Evolutionary conservation across 2,329 filamentous ascomycete species (phyloP), one percentile per base, ranked within the genome.

Genomic region (Calonectria pteridis): DNA sequence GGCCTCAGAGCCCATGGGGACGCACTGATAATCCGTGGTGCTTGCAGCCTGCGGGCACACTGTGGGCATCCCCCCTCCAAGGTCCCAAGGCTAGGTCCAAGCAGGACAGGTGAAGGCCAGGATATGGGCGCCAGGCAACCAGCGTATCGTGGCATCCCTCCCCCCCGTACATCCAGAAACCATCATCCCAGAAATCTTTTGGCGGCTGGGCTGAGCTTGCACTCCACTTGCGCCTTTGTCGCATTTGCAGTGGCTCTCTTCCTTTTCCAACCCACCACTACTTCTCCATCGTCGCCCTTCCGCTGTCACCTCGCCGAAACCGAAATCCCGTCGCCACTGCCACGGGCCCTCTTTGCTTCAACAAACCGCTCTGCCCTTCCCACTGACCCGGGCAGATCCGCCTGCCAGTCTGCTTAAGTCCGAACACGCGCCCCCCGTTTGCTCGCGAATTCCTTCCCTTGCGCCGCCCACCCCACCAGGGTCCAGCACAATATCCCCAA

Each of bases 101-200:
- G 23, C 33, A 67, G n/a, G 33, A 31, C 50, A 33, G 46, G 20
- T 26, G 37, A 55, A 23, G 23, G n/a, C 35, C 11, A 62, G 31
- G 53, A 66, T 49, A 71, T 26, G 71, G 74, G 67, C 68, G 67
- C 76, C 73, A 79, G 78, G 78, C 78, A 79, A 68, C 78, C 77
- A 79, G 67, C 73, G 65, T 53, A 79, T 79, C 78, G 78, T 69
- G 78, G 77, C 75, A 73, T 73, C 33, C 33, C 62, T 55, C 66
- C 62, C 28, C 46, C 55, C 55, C 65, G 62, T 18, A 46, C 40
- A 64, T 28, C 51, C 66, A 28, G n/a, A 26, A 29, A 50, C 70
- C 73, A 67, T 33, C 51, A 40, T 74, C 55, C 26, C 33, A 68
- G 31, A 66, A 53, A 50, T 65, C 58, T 31, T 74, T 66, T 72